Conservation (phyloP, 2,329 filamentous ascomycete species). For the Xylaria sp. region DNA sequence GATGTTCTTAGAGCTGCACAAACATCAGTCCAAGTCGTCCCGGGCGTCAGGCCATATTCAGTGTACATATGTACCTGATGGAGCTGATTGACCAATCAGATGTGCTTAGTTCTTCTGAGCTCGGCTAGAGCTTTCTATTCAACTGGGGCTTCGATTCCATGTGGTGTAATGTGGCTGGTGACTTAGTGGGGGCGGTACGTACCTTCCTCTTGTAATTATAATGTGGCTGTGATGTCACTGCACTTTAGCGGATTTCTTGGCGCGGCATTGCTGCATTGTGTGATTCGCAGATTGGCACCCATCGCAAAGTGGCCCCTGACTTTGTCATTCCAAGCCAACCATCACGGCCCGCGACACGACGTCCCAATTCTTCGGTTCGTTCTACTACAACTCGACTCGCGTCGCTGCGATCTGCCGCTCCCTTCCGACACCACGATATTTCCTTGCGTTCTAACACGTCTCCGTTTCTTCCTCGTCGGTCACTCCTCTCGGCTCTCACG, state of each 20-base stretch:
- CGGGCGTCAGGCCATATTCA: conserved; percentile 31
- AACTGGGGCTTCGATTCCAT: not conserved
- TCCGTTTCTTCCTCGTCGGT: conserved; percentile 1
- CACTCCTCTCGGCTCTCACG: not conserved
- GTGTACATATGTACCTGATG: conserved; percentile 13
- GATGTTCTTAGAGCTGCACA: conserved; percentile 16
- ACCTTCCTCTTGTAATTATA: not conserved
- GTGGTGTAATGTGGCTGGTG: not conserved
- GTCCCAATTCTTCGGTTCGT: conserved; percentile 23
- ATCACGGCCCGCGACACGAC: conserved; percentile 34
- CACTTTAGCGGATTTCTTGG: not conserved
- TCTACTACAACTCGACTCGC: conserved; percentile 14
- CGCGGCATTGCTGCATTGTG: conserved; percentile 5
- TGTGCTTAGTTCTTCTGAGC: not conserved
- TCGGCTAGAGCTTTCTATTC: not conserved
- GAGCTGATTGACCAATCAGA: conserved; percentile 37
- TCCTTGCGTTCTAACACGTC: conserved; percentile 23
- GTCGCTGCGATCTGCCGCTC: conserved; percentile 37
- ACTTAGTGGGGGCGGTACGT: not conserved
- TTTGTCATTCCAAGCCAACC: conserved; percentile 31
- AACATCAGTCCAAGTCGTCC: conserved; percentile 8
- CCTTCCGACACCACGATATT: conserved; percentile 27
- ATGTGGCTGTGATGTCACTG: conserved; percentile 4
- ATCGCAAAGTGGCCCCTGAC: conserved; percentile 18
- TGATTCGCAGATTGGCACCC: not conserved